phyloP scores from a whole-genome alignment of 75 land plant genomes.

The Sequoia sempervirens region DNA sequence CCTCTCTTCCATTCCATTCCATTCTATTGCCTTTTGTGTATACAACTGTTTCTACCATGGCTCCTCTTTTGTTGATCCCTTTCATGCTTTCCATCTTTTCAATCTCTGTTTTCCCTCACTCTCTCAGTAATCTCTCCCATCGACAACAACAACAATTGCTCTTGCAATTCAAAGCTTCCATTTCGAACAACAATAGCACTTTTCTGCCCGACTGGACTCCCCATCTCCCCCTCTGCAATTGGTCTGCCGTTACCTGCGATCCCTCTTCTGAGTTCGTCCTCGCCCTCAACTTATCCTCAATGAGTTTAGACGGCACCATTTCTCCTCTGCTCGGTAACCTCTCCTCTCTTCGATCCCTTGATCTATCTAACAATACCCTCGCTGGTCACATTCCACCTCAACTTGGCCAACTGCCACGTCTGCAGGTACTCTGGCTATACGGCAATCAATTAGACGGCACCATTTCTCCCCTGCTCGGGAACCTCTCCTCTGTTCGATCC shows the following conservation, averaged over 20 bases:
- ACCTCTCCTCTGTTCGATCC: too few species aligned
- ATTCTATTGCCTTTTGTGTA: too few species aligned
- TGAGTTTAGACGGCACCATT: constrained; percentile 12
- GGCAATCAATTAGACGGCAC: too few species aligned
- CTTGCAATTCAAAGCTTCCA: too few species aligned
- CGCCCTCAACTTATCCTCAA: constrained; percentile 1
- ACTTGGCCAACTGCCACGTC: background rate
- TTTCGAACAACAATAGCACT: constrained; percentile 18
- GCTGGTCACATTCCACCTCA: constrained; percentile 12
- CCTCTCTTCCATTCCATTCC: too few species aligned
- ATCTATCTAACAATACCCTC: constrained; percentile 13
- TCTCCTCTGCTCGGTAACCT: background rate
- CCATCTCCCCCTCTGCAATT: background rate
- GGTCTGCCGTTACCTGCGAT: background rate
- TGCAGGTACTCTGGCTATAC: constrained; percentile 9
- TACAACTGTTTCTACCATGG: too few species aligned
- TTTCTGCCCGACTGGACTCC: constrained; percentile 11
- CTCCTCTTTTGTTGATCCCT: too few species aligned
- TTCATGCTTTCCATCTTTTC: too few species aligned
- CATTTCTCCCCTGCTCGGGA: too few species aligned
- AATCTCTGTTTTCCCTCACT: too few species aligned
- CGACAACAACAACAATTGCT: too few species aligned
- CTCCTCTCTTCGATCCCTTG: constrained; percentile 4
- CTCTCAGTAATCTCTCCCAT: too few species aligned
- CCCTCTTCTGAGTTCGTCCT: background rate